These are phyloP conservation scores for Perkinsus chesapeaki DNA, from an alignment of 169 alveolate genomes.

Conservation along the genomic window DNA sequence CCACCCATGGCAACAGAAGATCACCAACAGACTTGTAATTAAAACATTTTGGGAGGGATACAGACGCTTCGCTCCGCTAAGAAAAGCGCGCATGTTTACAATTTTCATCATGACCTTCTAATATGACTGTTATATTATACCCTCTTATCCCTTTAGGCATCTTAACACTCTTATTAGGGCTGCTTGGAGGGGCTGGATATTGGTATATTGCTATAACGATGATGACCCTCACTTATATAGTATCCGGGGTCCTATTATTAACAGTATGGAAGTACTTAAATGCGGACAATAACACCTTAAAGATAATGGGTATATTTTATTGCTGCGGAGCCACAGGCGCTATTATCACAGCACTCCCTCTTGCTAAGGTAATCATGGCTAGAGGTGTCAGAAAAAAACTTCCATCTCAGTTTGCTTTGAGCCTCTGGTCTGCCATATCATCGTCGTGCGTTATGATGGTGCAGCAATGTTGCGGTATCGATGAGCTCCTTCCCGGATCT, in stretches of 20 bases:
- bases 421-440: background rate
- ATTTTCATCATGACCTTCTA: no score
- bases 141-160: background rate
- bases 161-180: background rate
- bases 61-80: no score
- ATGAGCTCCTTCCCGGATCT: background rate
- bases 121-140: no score
- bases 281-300: background rate
- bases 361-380: background rate
- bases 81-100: no score
- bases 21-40: no score
- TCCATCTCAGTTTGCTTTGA: background rate
- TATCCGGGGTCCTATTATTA: background rate
- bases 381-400: background rate
- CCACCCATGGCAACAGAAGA: no score
- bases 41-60: no score
- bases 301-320: background rate
- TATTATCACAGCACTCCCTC: background rate
- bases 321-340: background rate
- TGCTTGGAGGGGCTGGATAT: background rate
- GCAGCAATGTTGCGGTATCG: background rate
- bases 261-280: background rate
- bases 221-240: background rate
- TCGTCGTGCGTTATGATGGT: conserved; percentile 2
- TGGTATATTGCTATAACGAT: background rate